A percentile compares a stretch with the other conserved stretches of the same genome.
Evolutionary conservation across 106 monocot genomes (phyloP).

Genomic region (Dendrobium nobile): DNA sequence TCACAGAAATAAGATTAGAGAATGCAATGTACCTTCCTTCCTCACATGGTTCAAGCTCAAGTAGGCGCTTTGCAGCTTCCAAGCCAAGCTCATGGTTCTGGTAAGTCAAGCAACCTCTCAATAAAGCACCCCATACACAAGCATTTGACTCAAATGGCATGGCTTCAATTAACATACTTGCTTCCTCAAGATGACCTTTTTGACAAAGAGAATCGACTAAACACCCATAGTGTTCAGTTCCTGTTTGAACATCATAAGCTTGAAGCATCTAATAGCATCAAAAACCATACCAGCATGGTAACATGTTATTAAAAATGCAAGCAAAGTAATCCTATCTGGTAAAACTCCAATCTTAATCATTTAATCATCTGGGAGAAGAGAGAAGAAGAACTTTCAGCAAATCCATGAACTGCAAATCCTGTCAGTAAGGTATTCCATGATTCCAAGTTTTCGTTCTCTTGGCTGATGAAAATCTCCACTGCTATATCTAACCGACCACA

Average conservation of each 20-base stretch:
- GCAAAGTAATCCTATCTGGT: slow-evolving; percentile 44
- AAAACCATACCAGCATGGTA: slow-evolving; percentile 33
- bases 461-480: slow-evolving; percentile 18
- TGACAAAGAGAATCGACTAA: slow-evolving; percentile 49
- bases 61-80: slow-evolving; percentile 19
- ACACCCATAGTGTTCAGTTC: slow-evolving; percentile 40
- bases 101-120: slow-evolving; percentile 31
- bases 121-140: slow-evolving; percentile 34
- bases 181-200: slow-evolving; percentile 32
- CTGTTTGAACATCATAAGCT: slow-evolving; percentile 24
- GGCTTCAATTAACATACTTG: slow-evolving; percentile 18
- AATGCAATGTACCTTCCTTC: slow-evolving; percentile 36
- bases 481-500: slow-evolving; percentile 34
- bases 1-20: slow-evolving; percentile 24
- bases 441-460: slow-evolving; percentile 29
- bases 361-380: slow-evolving; percentile 53
- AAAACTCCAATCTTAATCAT: slow-evolving; percentile 31
- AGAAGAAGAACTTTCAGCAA: slow-evolving; percentile 13
- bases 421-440: slow-evolving; percentile 52
- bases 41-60: slow-evolving; percentile 35
- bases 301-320: slow-evolving; percentile 42
- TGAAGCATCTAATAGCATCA: slow-evolving; percentile 25
- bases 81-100: slow-evolving; percentile 31
- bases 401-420: slow-evolving; percentile 32
- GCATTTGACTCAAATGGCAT: slow-evolving; percentile 18